These are phyloP conservation scores for Psilocybe cyanescens DNA, from an alignment of 768 basidiomycete species.

Conservation along the genomic window DNA sequence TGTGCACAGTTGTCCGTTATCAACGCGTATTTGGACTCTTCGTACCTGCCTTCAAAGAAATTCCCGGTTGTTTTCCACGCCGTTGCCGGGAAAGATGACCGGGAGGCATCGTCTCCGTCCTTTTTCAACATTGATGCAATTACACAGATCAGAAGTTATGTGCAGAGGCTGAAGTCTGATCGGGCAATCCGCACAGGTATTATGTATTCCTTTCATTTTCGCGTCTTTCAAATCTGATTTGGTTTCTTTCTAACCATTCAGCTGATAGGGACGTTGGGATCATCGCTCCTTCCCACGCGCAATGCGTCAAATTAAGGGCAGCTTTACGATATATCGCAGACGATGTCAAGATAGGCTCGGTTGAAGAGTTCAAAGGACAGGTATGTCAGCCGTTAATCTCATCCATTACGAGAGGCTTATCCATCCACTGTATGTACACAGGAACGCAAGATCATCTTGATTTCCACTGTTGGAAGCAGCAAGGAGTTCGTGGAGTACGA, in stretches of 20 bases:
- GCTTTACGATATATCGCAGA: constrained; percentile 37
- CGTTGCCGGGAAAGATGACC: constrained; percentile 61
- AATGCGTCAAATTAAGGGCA: constrained; percentile 51
- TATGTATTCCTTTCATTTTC: background rate
- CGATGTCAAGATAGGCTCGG: constrained; percentile 62
- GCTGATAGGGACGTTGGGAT: constrained; percentile 60
- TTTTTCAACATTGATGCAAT: constrained; percentile 73
- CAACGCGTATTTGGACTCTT: constrained; percentile 40
- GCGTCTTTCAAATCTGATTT: background rate
- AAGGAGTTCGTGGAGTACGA: constrained; percentile 57
- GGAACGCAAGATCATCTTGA: constrained; percentile 61
- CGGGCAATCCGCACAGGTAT: constrained; percentile 44
- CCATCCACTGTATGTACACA: constrained; percentile 19
- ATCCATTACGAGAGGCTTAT: background rate
- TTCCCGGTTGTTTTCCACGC: constrained; percentile 71
- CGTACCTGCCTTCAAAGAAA: constrained; percentile 43
- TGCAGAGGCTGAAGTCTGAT: constrained; percentile 38
- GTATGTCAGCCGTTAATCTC: constrained; percentile 26
- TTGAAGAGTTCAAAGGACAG: constrained; percentile 72
- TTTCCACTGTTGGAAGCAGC: constrained; percentile 63
- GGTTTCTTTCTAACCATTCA: constrained; percentile 20
- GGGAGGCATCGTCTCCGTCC: constrained; percentile 70
- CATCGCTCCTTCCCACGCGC: constrained; percentile 67
- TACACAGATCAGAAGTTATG: constrained; percentile 54
- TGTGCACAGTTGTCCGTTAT: constrained; percentile 47